These are phyloP conservation scores for Coemansia sp. DNA, from an alignment of 192 early-diverging fungal genomes.

Conservation along the genomic window DNA sequence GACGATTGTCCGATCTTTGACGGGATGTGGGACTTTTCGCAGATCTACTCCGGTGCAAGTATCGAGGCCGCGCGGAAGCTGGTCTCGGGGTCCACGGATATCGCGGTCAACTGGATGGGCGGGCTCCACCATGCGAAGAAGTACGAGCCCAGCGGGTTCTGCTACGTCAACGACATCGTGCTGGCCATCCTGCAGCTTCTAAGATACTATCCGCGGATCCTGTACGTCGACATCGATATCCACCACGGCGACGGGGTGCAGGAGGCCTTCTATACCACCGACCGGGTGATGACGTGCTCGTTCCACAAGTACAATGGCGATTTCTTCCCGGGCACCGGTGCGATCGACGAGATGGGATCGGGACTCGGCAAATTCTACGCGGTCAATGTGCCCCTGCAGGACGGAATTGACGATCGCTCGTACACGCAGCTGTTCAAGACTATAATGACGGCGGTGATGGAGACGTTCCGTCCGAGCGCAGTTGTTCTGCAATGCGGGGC, in stretches of 20 bases:
- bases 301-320: slow-evolving; percentile 94
- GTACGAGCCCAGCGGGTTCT: slow-evolving; percentile 89
- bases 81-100: slow-evolving; percentile 78
- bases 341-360: slow-evolving; percentile 84
- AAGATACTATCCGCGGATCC: slow-evolving; percentile 79
- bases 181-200: slow-evolving; percentile 76
- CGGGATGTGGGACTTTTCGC: slow-evolving; percentile 95
- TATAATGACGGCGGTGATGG: slow-evolving; percentile 94
- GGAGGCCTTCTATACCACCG: slow-evolving; percentile 90
- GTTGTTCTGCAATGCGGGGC: slow-evolving; percentile 97
- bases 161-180: slow-evolving; percentile 96
- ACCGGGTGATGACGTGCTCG: slow-evolving; percentile 94
- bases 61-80: slow-evolving; percentile 90
- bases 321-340: slow-evolving; percentile 97
- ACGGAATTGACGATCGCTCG: slow-evolving; percentile 93
- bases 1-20: slow-evolving; percentile 99
- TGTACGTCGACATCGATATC: slow-evolving; percentile 93
- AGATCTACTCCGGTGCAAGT: slow-evolving; percentile 90
- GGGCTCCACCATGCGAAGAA: slow-evolving; percentile 85
- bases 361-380: slow-evolving; percentile 89
- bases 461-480: slow-evolving; percentile 86
- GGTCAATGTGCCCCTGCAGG: slow-evolving; percentile 92
- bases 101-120: slow-evolving; percentile 92
- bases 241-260: slow-evolving; percentile 96
- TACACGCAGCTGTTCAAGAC: slow-evolving; percentile 64